A percentile compares a stretch with the other conserved stretches of the same genome.
These are phyloP conservation scores for Boletales sp. DNA, from an alignment of 768 basidiomycete genomes.

Conservation along the genomic window DNA sequence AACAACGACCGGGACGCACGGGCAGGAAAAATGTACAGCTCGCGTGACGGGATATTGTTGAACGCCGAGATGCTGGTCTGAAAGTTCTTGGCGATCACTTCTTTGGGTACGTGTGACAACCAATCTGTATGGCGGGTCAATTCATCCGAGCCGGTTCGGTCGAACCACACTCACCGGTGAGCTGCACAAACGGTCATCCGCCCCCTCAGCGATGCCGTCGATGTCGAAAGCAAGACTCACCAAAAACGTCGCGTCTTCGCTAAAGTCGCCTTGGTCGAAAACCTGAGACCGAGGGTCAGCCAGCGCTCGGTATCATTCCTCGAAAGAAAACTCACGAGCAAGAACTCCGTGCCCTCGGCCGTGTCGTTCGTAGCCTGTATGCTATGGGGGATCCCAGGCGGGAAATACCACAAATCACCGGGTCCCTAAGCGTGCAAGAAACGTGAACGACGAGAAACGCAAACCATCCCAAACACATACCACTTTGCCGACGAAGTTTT, in stretches of 20 bases:
- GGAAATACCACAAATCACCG: slow-evolving; percentile 56
- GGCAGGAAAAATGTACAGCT: slow-evolving; percentile 51
- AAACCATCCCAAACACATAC: slow-evolving; percentile 27
- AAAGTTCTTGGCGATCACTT: slow-evolving; percentile 61
- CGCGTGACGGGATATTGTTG: slow-evolving; percentile 46
- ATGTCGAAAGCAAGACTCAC: background rate
- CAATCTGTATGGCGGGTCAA: slow-evolving; percentile 39
- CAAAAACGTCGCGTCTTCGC: slow-evolving; percentile 52
- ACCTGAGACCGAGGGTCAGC: slow-evolving; percentile 11
- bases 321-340: slow-evolving; percentile 32
- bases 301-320: background rate
- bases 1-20: slow-evolving; percentile 17
- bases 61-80: slow-evolving; percentile 42
- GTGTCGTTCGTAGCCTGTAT: slow-evolving; percentile 45
- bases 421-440: slow-evolving; percentile 26
- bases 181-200: background rate
- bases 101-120: slow-evolving; percentile 54
- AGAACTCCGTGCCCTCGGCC: slow-evolving; percentile 45
- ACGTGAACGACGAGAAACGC: background rate
- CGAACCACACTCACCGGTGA: slow-evolving; percentile 24
- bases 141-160: background rate
- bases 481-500: slow-evolving; percentile 44
- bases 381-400: slow-evolving; percentile 50
- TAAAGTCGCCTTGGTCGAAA: slow-evolving; percentile 39
- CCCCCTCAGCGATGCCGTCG: background rate